phyloP scores from a whole-genome alignment of 257 asterid genomes.

The Eucommia ulmoides region DNA sequence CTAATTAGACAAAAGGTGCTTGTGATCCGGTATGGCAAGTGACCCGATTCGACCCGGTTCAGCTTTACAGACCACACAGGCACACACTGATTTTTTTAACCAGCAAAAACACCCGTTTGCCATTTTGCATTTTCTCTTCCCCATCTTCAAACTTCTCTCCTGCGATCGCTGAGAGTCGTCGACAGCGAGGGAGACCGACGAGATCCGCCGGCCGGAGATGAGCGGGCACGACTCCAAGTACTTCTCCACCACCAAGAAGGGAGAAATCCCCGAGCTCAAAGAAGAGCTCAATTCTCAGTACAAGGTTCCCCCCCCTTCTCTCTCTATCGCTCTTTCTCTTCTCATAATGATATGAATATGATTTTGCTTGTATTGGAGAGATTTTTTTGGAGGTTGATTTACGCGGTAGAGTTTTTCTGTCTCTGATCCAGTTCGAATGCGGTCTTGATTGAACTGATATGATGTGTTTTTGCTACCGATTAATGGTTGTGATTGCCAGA shows the following conservation, averaged over 20 bases:
- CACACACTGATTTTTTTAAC: no score
- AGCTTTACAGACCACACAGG: no score
- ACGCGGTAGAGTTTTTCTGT: slow-evolving; percentile 1
- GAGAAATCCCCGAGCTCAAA: slow-evolving; percentile 99
- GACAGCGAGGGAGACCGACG: no score
- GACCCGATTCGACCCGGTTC: no score
- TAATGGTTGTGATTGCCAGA: slow-evolving; percentile 23
- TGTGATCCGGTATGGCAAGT: no score
- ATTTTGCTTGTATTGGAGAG: not conserved
- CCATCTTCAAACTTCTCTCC: no score
- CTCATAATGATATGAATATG: not conserved
- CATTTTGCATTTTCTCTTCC: no score
- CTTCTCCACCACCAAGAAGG: slow-evolving; percentile 98
- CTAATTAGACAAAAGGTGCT: no score
- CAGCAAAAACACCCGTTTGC: no score
- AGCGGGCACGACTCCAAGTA: slow-evolving; percentile 98
- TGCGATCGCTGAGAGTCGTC: no score
- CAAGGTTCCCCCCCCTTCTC: slow-evolving; percentile 53
- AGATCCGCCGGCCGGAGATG: slow-evolving; percentile 29
- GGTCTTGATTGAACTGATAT: slow-evolving; percentile 3
- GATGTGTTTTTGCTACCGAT: slow-evolving; percentile 13
- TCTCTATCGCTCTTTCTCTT: not conserved
- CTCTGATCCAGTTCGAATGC: slow-evolving; percentile 23
- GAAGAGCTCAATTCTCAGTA: slow-evolving; percentile 99
- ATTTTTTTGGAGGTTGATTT: not conserved